phyloP scores from a whole-genome alignment of 441 rosid species.

The Pelargonium exstipulatum region DNA sequence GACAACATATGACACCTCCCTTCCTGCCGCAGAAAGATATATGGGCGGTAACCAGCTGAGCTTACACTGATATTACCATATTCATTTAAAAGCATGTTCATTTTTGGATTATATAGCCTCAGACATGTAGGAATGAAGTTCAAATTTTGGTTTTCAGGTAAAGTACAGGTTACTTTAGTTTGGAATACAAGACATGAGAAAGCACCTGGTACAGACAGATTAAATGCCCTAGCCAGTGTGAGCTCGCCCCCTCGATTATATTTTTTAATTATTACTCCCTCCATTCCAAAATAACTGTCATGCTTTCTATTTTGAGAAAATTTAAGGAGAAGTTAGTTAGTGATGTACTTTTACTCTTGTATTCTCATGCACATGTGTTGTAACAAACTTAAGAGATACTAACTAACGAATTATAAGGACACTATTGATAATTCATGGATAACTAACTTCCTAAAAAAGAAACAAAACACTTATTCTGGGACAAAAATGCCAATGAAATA shows the following conservation, averaged over 20 bases:
- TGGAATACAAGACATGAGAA: constrained; percentile 95
- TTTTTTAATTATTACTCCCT: background rate
- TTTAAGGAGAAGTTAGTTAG: no score
- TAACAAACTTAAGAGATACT: no score
- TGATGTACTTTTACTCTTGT: no score
- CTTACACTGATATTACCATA: background rate
- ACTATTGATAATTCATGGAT: no score
- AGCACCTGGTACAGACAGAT: constrained; percentile 49
- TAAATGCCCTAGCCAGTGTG: constrained; percentile 72
- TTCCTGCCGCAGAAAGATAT: constrained; percentile 76
- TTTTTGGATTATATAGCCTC: constrained; percentile 14
- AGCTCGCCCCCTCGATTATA: constrained; percentile 22
- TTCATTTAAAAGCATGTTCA: constrained; percentile 4
- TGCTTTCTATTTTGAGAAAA: no score
- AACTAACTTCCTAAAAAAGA: no score
- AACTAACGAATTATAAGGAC: no score
- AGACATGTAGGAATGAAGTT: constrained; percentile 14
- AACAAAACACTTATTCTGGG: no score
- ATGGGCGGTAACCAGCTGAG: constrained; percentile 44
- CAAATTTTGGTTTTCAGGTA: constrained; percentile 39
- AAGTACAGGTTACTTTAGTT: constrained; percentile 77
- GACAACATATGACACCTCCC: constrained; percentile 72
- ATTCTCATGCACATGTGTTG: no score
- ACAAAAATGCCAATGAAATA: no score
- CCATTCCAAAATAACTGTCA: background rate